Evolutionary conservation across 495 filamentous ascomycete species (phyloP).

Genomic region (Astrocystis sublimbata): DNA sequence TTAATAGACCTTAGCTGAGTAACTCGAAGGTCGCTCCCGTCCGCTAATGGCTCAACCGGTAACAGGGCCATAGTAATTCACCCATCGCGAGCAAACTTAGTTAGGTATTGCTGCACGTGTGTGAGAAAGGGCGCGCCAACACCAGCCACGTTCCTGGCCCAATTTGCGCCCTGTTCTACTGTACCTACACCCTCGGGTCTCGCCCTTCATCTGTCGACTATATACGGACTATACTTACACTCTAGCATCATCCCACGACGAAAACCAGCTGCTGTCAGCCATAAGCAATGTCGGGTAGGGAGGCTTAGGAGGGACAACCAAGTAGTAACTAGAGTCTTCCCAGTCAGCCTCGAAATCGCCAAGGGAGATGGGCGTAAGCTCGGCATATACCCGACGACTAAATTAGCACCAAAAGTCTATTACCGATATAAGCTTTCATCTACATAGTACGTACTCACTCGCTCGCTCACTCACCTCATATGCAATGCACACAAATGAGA

Average conservation of each 20-base stretch:
- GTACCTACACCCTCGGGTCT: not conserved
- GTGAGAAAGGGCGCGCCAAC: not conserved
- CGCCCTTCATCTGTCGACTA: not conserved
- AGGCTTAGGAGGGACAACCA: too few relatives aligned
- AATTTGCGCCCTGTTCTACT: not conserved
- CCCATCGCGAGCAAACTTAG: not conserved
- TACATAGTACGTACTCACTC: not conserved
- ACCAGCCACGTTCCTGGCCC: not conserved
- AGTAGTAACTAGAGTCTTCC: not conserved
- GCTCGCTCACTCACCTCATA: too few relatives aligned
- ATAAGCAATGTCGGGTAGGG: not conserved
- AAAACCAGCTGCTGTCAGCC: not conserved
- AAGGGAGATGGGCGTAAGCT: not conserved
- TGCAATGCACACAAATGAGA: too few relatives aligned
- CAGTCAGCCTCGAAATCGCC: not conserved
- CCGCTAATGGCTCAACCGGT: not conserved
- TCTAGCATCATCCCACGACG: not conserved
- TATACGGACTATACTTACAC: not conserved
- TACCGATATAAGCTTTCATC: too few relatives aligned
- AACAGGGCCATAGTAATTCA: not conserved
- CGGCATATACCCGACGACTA: not conserved
- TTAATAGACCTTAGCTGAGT: too few relatives aligned
- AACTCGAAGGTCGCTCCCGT: not conserved
- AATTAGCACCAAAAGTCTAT: not conserved
- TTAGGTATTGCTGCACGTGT: not conserved